Evolutionary conservation across 805 yeast genomes (phyloP).

Genomic region (Lachancea meyersii): DNA sequence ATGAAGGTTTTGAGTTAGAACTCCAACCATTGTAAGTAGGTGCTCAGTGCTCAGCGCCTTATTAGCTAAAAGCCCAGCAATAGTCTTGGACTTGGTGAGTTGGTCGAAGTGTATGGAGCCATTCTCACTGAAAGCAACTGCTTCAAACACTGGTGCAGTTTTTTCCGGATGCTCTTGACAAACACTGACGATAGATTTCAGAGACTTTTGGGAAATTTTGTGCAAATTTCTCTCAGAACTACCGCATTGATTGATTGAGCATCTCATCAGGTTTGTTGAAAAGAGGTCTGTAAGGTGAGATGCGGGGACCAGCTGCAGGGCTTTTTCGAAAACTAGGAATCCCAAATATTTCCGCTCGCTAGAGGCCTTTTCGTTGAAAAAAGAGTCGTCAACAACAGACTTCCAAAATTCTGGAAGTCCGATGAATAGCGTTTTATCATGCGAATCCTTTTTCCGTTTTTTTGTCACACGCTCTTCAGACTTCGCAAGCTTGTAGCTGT

Average conservation of each 20-base stretch:
- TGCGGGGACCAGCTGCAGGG: conserved; percentile 33
- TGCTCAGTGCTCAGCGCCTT: conserved; percentile 10
- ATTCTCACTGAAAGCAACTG: conserved; percentile 38
- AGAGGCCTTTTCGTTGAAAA: conserved; percentile 71
- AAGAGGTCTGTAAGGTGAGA: conserved; percentile 34
- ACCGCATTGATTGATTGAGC: conserved; percentile 69
- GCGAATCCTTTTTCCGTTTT: conserved; percentile 34
- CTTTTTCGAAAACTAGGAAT: conserved; percentile 57
- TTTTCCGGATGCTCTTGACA: conserved; percentile 35
- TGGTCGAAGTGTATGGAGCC: conserved; percentile 71
- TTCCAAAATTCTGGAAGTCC: conserved; percentile 69
- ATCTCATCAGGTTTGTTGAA: conserved; percentile 62
- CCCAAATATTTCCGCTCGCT: conserved; percentile 86
- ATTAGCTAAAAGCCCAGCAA: conserved; percentile 38
- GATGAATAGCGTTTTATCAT: conserved; percentile 26
- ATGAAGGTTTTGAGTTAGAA: conserved; percentile 5
- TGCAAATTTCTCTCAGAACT: conserved; percentile 59
- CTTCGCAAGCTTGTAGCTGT: conserved; percentile 1
- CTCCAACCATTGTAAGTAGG: not conserved
- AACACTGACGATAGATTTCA: conserved; percentile 39
- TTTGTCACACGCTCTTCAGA: conserved; percentile 26
- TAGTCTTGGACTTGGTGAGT: conserved; percentile 65
- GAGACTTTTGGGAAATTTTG: conserved; percentile 53
- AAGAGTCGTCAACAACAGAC: conserved; percentile 68
- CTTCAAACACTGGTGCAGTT: conserved; percentile 30